phyloP scores from a whole-genome alignment of 2,329 filamentous ascomycete species.

The Fusarium oxysporum region DNA sequence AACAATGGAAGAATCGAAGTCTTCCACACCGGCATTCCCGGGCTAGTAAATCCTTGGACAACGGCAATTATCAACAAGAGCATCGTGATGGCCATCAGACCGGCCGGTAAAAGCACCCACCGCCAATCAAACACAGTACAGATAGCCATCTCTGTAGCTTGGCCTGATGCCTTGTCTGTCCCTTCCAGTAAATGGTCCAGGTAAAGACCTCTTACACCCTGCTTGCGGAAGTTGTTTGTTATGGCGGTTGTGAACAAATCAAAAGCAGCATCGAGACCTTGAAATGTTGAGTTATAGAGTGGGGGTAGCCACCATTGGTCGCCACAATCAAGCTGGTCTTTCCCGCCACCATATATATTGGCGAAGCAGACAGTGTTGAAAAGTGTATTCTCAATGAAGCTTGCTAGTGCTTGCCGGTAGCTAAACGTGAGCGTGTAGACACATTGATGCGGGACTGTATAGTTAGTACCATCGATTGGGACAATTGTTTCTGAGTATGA shows the following conservation, averaged over 20 bases:
- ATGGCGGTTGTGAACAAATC: background rate
- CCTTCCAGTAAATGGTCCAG: too few relatives aligned
- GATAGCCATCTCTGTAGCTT: background rate
- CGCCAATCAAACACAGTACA: slow-evolving; percentile 16
- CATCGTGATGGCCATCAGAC: background rate
- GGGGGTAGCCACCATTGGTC: background rate
- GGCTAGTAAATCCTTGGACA: background rate
- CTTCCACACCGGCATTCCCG: background rate
- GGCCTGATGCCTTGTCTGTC: background rate
- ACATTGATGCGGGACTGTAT: background rate
- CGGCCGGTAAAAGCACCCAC: slow-evolving; percentile 1
- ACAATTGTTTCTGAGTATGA: too few relatives aligned
- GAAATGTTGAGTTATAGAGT: background rate
- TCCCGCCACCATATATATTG: rapidly evolving
- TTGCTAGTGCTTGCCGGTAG: background rate
- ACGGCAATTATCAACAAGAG: background rate
- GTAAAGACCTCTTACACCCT: rapidly evolving
- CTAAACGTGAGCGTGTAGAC: background rate
- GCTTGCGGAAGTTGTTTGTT: background rate
- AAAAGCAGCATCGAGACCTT: background rate
- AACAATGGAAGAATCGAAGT: slow-evolving; percentile 4
- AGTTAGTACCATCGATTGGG: background rate
- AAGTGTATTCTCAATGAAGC: background rate
- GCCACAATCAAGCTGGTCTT: background rate
- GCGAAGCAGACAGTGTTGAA: background rate